Evolutionary conservation across 179 eudicot species (phyloP), one percentile per base, ranked within the genome.

Genomic region (Gypsophila paniculata): DNA sequence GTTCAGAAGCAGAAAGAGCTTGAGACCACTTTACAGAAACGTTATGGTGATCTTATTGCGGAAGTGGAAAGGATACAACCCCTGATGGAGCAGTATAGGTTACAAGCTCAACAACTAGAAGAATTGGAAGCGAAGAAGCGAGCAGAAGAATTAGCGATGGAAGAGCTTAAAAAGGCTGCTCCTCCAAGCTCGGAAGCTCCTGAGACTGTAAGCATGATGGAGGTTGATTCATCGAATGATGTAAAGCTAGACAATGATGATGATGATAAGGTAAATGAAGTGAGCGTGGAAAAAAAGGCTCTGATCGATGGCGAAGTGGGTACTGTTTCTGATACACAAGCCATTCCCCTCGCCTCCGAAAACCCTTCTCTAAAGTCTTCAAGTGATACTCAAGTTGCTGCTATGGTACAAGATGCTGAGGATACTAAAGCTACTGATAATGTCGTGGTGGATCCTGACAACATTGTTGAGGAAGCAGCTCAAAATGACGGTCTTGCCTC

Each of bases 1-100:
- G 98, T 92, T 34, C 95, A 95, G 78, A 92, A 90, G 80, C 99
- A 95, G 80, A 92, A 92, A 72, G 98, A 88, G 80, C 87, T 92
- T 7, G 99, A 95, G 76, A 88, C 71, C 51, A 84, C 77, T 76
- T 71, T 90, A 29, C 98, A 95, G 85, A 90, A 85, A 72, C 86
- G 89, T 22, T 95, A 88, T 54, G 99, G 96, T 65, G 88, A 83
- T 71, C 86, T 82, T 53, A 62, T 82, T 19, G 71, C 73, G 0
- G 93, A 92, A 81, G 79, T 82, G 77, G 93, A 88, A 67, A 83
- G 79, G 80, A 64, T 82, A 59, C 85, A 84, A 58, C 72, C 74
- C 71, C 82, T 86, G 54, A 71, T 90, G 79, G 78, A 77, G 68
- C 75, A 82, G 61, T 78, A 81, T 74, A 82, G 81, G 75, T 38